phyloP scores from a whole-genome alignment of 371 early-diverging fungal species.

The Rhizopus delemar region DNA sequence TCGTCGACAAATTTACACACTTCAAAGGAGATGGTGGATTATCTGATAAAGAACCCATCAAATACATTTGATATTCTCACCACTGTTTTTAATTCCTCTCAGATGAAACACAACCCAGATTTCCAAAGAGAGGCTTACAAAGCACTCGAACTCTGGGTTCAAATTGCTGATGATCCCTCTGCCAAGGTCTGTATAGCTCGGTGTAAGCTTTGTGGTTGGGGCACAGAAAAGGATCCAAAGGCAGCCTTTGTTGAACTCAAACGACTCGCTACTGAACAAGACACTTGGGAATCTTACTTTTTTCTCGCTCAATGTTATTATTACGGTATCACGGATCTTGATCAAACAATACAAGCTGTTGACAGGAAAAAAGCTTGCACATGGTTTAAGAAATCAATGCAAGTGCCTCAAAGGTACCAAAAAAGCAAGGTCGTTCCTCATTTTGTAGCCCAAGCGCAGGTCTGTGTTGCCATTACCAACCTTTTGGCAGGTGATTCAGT shows the following conservation, averaged over 20 bases:
- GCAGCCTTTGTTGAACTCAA: conserved; percentile 36
- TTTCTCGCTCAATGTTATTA: conserved; percentile 44
- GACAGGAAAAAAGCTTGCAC: conserved; percentile 56
- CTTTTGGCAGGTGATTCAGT: conserved; percentile 39
- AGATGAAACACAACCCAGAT: conserved; percentile 14
- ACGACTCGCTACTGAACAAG: conserved; percentile 26
- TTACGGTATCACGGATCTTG: conserved; percentile 29
- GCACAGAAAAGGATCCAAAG: conserved; percentile 27
- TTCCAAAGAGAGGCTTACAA: conserved; percentile 34
- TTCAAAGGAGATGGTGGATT: conserved; percentile 12
- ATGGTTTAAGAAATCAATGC: conserved; percentile 63
- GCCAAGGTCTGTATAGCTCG: conserved; percentile 45
- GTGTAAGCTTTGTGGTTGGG: conserved; percentile 48
- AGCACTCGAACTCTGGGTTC: conserved; percentile 34
- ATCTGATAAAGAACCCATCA: conserved; percentile 10
- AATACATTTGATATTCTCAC: conserved; percentile 21
- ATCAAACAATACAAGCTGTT: conserved; percentile 27
- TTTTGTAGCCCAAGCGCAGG: conserved; percentile 51
- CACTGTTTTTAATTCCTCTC: conserved; percentile 9
- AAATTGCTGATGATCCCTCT: conserved; percentile 27
- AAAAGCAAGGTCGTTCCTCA: conserved; percentile 7
- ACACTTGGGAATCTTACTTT: conserved; percentile 43
- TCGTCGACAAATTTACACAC: neutral
- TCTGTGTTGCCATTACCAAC: conserved; percentile 50
- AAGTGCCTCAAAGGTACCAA: conserved; percentile 20